Base-by-base conservation (phyloP, 257 asterid genomes). In the Gardenia jasminoides region DNA sequence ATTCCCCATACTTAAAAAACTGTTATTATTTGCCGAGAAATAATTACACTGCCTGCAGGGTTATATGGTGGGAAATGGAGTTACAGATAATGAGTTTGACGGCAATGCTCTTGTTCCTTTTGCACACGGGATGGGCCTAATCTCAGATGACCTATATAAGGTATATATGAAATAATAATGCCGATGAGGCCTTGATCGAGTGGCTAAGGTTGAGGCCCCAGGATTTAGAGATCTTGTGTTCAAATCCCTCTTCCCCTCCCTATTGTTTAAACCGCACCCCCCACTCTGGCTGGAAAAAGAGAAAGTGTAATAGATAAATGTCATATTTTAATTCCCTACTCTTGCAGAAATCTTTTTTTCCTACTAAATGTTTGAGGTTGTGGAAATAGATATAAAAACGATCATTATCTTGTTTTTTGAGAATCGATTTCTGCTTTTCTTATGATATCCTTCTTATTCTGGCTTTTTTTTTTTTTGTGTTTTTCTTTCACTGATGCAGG, bases 11-110 rank as follows among this genome's bases (percentile, higher is more conserved):
- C 72, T 81, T 78, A 36, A 72, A 12, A 7, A 22, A 22, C 28
- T 54, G 62, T 54, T 20, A 8, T 26, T 22, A 22, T 56, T 56
- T 20, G 20, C 26, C 11, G 28, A 20, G 11, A 56, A 68, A 10
- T 83, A 58, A 84, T 20, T 76, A 82, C 36, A 43, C 76, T 50
- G 47, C 76, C 52, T 88, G 80, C 92, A 95, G 99, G 99, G 99
- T 77, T 95, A 95, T 86, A 87, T 93, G 94, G 99, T 95, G 81
- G 99, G 99, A 80, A 95, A 95, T 87, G 99, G 99, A 78, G 96
- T 88, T 77, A 13, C 96, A 28, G 99, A 93, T 86, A 90, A 88
- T 0, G 82, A 36, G 71, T 82, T 89, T 84, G 99, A 95, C 28
- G 98, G 96, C 44, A 95, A 95, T 86, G 96, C 99, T 78, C 88